Evolutionary conservation across 2,329 filamentous ascomycete species (phyloP).

Genomic region (Fusarium humuli): DNA sequence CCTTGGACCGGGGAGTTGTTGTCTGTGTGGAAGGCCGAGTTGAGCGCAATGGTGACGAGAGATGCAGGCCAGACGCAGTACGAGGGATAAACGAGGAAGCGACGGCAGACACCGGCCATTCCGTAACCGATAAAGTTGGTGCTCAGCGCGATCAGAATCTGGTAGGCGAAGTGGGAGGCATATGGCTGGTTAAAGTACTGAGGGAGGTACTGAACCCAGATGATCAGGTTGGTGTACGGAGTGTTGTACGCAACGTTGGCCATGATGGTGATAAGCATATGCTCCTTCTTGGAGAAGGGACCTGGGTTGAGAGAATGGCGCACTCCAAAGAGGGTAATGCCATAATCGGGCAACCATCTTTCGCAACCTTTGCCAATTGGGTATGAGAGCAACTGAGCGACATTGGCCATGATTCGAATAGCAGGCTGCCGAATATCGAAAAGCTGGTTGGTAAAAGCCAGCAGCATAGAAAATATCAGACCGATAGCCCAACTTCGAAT

Average conservation of each 20-base stretch:
- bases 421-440: slow-evolving; percentile 68
- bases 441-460: slow-evolving; percentile 67
- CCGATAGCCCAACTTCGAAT: slow-evolving; percentile 67
- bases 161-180: slow-evolving; percentile 64
- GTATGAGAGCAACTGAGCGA: slow-evolving; percentile 68
- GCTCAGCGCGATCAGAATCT: slow-evolving; percentile 65
- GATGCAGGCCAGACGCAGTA: slow-evolving; percentile 69
- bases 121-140: slow-evolving; percentile 72
- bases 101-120: slow-evolving; percentile 65
- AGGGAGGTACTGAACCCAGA: slow-evolving; percentile 65
- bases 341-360: slow-evolving; percentile 62
- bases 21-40: slow-evolving; percentile 64
- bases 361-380: slow-evolving; percentile 65
- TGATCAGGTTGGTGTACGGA: slow-evolving; percentile 67
- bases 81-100: slow-evolving; percentile 67
- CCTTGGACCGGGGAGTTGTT: slow-evolving; percentile 55
- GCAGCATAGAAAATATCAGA: slow-evolving; percentile 60
- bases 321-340: slow-evolving; percentile 60
- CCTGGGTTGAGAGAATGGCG: slow-evolving; percentile 66
- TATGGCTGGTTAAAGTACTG: slow-evolving; percentile 67
- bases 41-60: slow-evolving; percentile 66
- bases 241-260: slow-evolving; percentile 68
- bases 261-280: slow-evolving; percentile 71
- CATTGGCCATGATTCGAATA: slow-evolving; percentile 66
- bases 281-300: slow-evolving; percentile 70